Conservation (phyloP, 441 rosid genomes). For the Erodium chrysanthum region DNA sequence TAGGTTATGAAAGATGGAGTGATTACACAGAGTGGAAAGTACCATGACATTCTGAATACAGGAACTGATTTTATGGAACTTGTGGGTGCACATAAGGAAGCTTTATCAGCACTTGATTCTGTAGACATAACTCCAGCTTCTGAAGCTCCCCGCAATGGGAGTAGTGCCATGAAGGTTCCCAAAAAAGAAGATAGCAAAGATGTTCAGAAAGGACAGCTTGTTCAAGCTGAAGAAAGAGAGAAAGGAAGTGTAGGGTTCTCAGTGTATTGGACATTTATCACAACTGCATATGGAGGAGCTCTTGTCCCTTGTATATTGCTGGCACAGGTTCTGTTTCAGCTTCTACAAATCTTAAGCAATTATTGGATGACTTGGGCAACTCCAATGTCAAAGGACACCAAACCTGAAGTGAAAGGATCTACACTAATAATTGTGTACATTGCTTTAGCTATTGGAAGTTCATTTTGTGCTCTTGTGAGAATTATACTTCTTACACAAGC, state of each 20-base stretch:
- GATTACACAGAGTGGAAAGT: slow-evolving; percentile 78
- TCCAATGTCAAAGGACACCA: slow-evolving; percentile 48
- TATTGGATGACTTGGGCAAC: slow-evolving; percentile 97
- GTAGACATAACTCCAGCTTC: slow-evolving; percentile 28
- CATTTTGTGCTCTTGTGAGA: slow-evolving; percentile 56
- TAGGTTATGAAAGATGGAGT: slow-evolving; percentile 87
- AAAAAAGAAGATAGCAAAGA: slow-evolving; percentile 32
- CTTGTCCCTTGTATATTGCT: slow-evolving; percentile 63
- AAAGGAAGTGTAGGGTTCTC: slow-evolving; percentile 66
- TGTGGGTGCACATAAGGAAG: slow-evolving; percentile 69
- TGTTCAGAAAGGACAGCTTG: slow-evolving; percentile 46
- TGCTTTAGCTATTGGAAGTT: slow-evolving; percentile 56
- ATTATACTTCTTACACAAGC: slow-evolving; percentile 50
- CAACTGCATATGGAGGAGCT: slow-evolving; percentile 74
- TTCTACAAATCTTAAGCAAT: slow-evolving; percentile 76
- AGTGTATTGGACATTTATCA: slow-evolving; percentile 70
- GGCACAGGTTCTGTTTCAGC: slow-evolving; percentile 50
- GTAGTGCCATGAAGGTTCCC: slow-evolving; percentile 15
- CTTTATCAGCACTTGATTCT: slow-evolving; percentile 45
- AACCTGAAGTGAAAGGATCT: slow-evolving; percentile 38
- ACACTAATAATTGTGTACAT: slow-evolving; percentile 57
- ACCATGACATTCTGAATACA: slow-evolving; percentile 51
- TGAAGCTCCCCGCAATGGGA: slow-evolving; percentile 22
- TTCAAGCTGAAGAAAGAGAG: slow-evolving; percentile 92
- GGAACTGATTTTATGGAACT: slow-evolving; percentile 83